phyloP scores from a whole-genome alignment of 2,329 filamentous ascomycete genomes.

The Nothophoma quercina region DNA sequence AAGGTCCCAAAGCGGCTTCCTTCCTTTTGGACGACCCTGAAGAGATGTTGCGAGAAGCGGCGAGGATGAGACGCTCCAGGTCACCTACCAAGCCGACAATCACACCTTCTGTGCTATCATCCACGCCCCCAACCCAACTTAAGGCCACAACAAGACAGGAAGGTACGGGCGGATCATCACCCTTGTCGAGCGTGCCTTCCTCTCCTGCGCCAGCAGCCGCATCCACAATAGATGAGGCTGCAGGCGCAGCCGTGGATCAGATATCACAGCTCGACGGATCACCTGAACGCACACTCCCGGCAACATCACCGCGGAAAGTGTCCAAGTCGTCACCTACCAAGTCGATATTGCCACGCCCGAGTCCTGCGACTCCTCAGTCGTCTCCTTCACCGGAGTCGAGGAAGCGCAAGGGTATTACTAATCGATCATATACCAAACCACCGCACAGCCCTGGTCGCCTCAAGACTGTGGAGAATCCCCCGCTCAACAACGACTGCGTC shows the following conservation, averaged over 20 bases:
- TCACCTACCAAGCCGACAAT: constrained; percentile 15
- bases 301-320: not conserved
- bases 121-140: not conserved
- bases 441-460: constrained; percentile 22
- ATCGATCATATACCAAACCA: not conserved
- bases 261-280: constrained; percentile 20
- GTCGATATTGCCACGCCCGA: not conserved
- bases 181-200: constrained; percentile 23
- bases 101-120: not conserved
- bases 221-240: not conserved
- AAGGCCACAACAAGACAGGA: no score
- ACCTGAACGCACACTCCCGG: not conserved
- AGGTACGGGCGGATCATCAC: not conserved
- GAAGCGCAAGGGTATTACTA: constrained; percentile 22
- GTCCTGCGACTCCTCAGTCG: not conserved
- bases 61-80: constrained; percentile 14
- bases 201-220: constrained; percentile 10
- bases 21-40: constrained; percentile 33
- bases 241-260: not conserved
- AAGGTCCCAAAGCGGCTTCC: constrained; percentile 27
- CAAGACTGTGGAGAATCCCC: constrained; percentile 39
- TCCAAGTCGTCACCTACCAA: not conserved
- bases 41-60: constrained; percentile 27
- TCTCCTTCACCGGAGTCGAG: constrained; percentile 6
- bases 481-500: constrained; percentile 44